phyloP scores from a whole-genome alignment of 495 filamentous ascomycete genomes.

The Aspergillus bridgeri region DNA sequence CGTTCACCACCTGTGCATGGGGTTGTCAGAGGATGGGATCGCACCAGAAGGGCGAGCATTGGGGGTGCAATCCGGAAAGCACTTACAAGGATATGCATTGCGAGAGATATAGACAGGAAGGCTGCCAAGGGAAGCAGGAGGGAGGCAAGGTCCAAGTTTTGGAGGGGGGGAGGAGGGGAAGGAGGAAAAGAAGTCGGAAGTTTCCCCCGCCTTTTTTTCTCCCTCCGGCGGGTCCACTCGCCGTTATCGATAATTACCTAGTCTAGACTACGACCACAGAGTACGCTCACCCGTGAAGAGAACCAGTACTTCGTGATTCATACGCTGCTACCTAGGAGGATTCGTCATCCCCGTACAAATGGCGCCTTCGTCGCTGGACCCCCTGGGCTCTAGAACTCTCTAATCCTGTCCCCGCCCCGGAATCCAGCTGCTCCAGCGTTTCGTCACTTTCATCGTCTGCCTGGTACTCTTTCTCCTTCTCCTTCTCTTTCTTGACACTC shows the following conservation, averaged over 20 bases:
- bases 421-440: neutral
- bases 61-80: neutral
- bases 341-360: conserved; percentile 21
- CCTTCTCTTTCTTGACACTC: conserved; percentile 22
- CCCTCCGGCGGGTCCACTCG: neutral
- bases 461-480: conserved; percentile 20
- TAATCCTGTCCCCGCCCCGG: conserved; percentile 32
- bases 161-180: conserved; percentile 19
- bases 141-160: conserved; percentile 18
- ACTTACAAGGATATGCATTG: conserved; percentile 48
- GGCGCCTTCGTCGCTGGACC: conserved; percentile 36
- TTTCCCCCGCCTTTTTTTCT: conserved; percentile 5
- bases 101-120: neutral
- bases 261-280: no score
- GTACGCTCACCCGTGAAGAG: no score
- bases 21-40: neutral
- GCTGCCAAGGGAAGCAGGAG: conserved; percentile 13
- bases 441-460: conserved; percentile 13
- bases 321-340: no score
- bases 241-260: conserved; percentile 23
- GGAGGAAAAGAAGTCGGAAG: conserved; percentile 3
- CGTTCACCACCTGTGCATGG: conserved; percentile 70
- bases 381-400: conserved; percentile 33
- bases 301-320: no score
- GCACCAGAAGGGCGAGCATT: neutral